Evolutionary conservation across 2,329 filamentous ascomycete genomes (phyloP).

Genomic region (Scedosporium apiospermum): DNA sequence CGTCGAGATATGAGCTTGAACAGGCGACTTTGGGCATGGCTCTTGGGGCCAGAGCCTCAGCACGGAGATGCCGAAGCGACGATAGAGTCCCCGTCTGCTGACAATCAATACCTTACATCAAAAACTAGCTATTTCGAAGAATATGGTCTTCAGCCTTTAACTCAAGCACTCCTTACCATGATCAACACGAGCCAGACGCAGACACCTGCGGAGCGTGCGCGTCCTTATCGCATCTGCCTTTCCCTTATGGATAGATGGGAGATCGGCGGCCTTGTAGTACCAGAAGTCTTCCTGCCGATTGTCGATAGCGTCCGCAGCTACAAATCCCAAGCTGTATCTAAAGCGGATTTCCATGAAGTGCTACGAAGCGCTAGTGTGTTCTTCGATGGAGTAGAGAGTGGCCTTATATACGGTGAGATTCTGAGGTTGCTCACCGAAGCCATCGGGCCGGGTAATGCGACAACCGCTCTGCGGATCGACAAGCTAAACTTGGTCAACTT

Average conservation of each 20-base stretch:
- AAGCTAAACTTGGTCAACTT: constrained; percentile 71
- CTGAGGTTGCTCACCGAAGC: constrained; percentile 55
- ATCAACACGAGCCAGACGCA: constrained; percentile 46
- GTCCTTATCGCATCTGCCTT: constrained; percentile 82
- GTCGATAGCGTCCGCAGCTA: constrained; percentile 72
- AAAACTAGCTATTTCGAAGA: constrained; percentile 75
- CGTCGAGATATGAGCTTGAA: constrained; percentile 96
- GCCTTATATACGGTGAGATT: constrained; percentile 82
- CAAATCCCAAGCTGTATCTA: constrained; percentile 53
- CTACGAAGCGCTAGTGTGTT: constrained; percentile 89
- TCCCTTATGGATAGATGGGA: constrained; percentile 99
- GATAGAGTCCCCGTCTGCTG: constrained; percentile 33
- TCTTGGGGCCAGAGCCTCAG: constrained; percentile 67
- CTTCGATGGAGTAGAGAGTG: constrained; percentile 94
- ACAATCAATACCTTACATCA: constrained; percentile 39
- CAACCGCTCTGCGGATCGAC: constrained; percentile 40
- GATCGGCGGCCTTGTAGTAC: constrained; percentile 81
- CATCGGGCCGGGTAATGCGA: constrained; percentile 36
- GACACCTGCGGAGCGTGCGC: constrained; percentile 59
- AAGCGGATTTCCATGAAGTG: constrained; percentile 72
- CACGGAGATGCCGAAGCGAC: constrained; percentile 36
- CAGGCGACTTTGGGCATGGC: constrained; percentile 89
- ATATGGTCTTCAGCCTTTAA: constrained; percentile 66
- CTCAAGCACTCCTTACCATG: constrained; percentile 66
- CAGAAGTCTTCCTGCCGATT: constrained; percentile 78